Evolutionary conservation across 2,329 filamentous ascomycete species (phyloP), one percentile per base, ranked within the genome.

Genomic region (Trematosphaeria pertusa): DNA sequence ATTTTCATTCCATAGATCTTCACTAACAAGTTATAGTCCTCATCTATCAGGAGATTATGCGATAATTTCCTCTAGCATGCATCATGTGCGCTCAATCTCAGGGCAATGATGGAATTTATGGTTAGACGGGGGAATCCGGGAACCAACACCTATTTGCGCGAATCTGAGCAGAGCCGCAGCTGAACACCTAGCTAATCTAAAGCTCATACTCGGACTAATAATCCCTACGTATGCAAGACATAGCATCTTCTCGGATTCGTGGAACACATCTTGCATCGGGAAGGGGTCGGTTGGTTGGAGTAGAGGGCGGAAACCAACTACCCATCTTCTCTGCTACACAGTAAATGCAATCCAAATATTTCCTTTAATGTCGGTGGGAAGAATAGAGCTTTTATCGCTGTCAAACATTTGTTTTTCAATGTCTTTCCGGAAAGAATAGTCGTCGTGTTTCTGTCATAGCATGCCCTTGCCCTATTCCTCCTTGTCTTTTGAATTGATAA

Each of bases 31-130:
- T 18, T 38, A 12, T 51, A 87, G 85, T 79, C 69, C 81, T 99
- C 71, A 99, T 99, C 75, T 99, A 93, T 77, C 87, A 97, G 73
- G 94, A 99, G 79, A 97, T 97, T 67, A 97, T 87, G 85, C 81
- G 85, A 74, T 86, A 80, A 75, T 58, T 44, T 33, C 34, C 26
- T 44, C 5, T 35, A 43, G 43, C 43, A 56, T n/a, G 55, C 50
- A 56, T 53, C 39, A 59, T 18, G n/a, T 17, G 26, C 22, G 31
- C 31, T 32, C 24, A 20, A 38, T 32, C 40, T 37, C 41, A 37
- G 22, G 33, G 34, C 26, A 38, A 15, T 15, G n/a, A 30, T 36
- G 24, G 20, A 28, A 37, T 30, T 46, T 28, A 32, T 42, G 32
- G 28, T 21, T 37, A 41, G 39, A 46, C 19, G 30, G 37, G 19